Evolutionary conservation across 805 yeast species (phyloP).

Genomic region (Myxozyma neotropica): DNA sequence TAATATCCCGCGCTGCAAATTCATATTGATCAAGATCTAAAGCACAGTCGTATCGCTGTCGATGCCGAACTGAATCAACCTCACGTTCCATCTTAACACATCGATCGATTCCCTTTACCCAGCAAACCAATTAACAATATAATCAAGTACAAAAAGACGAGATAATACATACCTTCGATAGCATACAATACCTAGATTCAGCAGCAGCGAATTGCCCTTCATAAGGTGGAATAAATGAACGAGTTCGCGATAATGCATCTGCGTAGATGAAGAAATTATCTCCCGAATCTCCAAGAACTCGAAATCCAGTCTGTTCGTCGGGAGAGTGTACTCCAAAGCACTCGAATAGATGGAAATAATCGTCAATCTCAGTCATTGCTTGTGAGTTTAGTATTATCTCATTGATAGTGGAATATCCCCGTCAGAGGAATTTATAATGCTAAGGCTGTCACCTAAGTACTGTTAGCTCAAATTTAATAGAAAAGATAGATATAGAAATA

Average conservation of each 20-base stretch:
- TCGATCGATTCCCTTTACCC: constrained; percentile 2
- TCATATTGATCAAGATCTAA: constrained; percentile 2
- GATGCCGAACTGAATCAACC: constrained; percentile 3
- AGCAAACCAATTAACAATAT: neutral
- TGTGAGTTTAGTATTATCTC: neutral
- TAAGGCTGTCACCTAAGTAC: too few species aligned
- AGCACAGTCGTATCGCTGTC: constrained; percentile 11
- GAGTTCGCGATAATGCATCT: neutral
- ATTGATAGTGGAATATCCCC: neutral
- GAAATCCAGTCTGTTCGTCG: constrained; percentile 2
- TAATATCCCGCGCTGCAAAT: constrained; percentile 7
- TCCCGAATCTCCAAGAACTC: neutral
- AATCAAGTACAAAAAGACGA: too few species aligned
- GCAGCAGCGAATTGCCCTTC: constrained; percentile 3
- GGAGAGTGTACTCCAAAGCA: constrained; percentile 6
- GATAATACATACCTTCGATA: neutral
- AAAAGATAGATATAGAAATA: neutral
- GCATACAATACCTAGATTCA: constrained; percentile 10
- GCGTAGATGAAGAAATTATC: constrained; percentile 4
- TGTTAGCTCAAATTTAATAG: too few species aligned
- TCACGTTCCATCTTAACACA: neutral
- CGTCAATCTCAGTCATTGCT: constrained; percentile 3
- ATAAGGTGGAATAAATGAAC: constrained; percentile 7
- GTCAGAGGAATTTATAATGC: too few species aligned
- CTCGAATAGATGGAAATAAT: constrained; percentile 5